Base-by-base conservation (phyloP, 1,284 basidiomycete species). In the Apiotrichum domesticum region DNA sequence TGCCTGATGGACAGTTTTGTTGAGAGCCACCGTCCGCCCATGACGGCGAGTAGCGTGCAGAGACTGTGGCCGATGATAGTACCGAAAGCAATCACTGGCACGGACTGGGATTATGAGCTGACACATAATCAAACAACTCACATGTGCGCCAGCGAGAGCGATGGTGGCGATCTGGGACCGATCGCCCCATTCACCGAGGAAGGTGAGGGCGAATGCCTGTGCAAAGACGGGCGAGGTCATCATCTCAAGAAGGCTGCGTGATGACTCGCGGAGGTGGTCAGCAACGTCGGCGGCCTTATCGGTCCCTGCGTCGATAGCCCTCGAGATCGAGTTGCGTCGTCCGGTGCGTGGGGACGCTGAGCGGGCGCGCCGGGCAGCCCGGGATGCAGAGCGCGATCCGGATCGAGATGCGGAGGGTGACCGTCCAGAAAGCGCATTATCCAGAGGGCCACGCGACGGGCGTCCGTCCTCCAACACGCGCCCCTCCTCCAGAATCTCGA, bases 101-200 rank as follows among this genome's bases (percentile, higher is more conserved):
- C 81, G 71, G 85, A 86, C 84, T 88, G 72, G 29, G 39, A 37
- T 10, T 46, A 52, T 52, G 10, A 49, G 45, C 15, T n/a, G 21
- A 21, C 6, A 32, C 14, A 3, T 21, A 21, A 21, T 21, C 21
- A 21, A 21, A 43, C 39, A 15, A 81, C 87, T 66, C 69, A 97
- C 94, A 79, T 98, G 91, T 32, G 95, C 91, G 39, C 95, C 94
- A 1, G 89, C 96, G 49, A 98, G 81, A 2, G 92, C 94, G 64
- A 98, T 97, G 0, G 95, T 98, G 0, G 96, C 89, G 66, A 98
- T 95, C 78, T 98, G 96, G 70, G 89, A 93, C 46, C 95, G 80
- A 77, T 98, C 96, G 1, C 95, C 96, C 95, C 95, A 98, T 76
- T 98, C 95, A 29, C 94, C 96, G 10, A 98, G 80, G 77, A 98